phyloP scores from a whole-genome alignment of 306 rosid genomes.

The Citrullus mucosospermus region DNA sequence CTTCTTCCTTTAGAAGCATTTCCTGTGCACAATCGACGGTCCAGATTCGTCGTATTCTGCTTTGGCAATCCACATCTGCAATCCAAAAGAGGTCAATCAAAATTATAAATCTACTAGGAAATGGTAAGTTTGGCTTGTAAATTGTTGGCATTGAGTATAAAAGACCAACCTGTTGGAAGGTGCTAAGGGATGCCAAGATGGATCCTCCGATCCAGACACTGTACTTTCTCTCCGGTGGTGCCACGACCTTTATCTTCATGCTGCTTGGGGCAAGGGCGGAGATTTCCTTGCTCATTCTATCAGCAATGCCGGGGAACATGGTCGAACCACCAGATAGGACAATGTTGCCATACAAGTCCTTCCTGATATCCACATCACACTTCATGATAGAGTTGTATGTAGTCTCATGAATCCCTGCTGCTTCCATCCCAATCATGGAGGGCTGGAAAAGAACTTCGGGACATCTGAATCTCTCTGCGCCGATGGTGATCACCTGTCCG shows the following conservation, averaged over 20 bases:
- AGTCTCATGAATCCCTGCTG: slow-evolving; percentile 96
- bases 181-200: slow-evolving; percentile 97
- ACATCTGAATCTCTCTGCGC: slow-evolving; percentile 96
- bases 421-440: slow-evolving; percentile 95
- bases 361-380: slow-evolving; percentile 96
- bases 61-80: slow-evolving; percentile 99
- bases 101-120: background rate
- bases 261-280: slow-evolving; percentile 97
- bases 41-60: slow-evolving; percentile 97
- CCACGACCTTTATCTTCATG: slow-evolving; percentile 99
- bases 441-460: slow-evolving; percentile 98
- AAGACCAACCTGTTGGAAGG: slow-evolving; percentile 89
- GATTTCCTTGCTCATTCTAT: slow-evolving; percentile 96
- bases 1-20: slow-evolving; percentile 68
- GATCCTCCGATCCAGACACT: slow-evolving; percentile 99
- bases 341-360: slow-evolving; percentile 91
- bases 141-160: background rate
- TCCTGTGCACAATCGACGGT: slow-evolving; percentile 95
- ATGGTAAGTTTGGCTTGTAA: background rate
- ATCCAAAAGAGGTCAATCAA: background rate
- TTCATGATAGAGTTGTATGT: slow-evolving; percentile 99
- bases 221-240: slow-evolving; percentile 97
- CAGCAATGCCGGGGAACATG: slow-evolving; percentile 97
- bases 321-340: slow-evolving; percentile 98
- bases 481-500: slow-evolving; percentile 94